These are phyloP conservation scores for Cyberlindnera subsufficiens DNA, from an alignment of 805 yeast species.

Conservation along the genomic window DNA sequence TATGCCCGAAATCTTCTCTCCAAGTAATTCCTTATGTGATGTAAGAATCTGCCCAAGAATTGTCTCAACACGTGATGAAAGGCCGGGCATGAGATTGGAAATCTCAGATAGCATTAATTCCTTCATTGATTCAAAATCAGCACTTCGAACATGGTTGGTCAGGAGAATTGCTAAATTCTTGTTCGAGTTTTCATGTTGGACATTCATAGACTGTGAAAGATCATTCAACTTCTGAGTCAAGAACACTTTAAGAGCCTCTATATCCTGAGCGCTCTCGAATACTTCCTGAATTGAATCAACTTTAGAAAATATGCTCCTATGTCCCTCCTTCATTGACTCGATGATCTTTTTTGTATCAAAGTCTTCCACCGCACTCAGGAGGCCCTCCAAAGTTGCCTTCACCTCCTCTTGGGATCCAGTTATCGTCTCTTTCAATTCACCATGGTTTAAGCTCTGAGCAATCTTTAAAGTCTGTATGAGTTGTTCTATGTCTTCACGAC, in stretches of 20 bases:
- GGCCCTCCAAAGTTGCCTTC: background rate
- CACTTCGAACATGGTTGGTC: background rate
- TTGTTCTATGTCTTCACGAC: background rate
- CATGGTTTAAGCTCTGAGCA: background rate
- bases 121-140: background rate
- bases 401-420: background rate
- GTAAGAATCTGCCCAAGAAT: background rate
- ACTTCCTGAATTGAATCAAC: background rate
- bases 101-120: background rate
- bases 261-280: too few species aligned
- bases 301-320: background rate
- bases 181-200: background rate
- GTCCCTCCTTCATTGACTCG: background rate
- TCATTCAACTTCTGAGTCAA: background rate
- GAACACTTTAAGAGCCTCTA: background rate
- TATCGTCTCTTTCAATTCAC: background rate
- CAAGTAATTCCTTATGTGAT: background rate
- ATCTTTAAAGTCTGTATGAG: background rate
- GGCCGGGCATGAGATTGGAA: too few species aligned
- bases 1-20: background rate
- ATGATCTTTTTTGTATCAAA: background rate
- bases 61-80: background rate
- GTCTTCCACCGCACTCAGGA: background rate
- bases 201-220: background rate
- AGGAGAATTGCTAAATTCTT: background rate